phyloP scores from a whole-genome alignment of 148 eudicot species.

The Fagopyrum tataricum region DNA sequence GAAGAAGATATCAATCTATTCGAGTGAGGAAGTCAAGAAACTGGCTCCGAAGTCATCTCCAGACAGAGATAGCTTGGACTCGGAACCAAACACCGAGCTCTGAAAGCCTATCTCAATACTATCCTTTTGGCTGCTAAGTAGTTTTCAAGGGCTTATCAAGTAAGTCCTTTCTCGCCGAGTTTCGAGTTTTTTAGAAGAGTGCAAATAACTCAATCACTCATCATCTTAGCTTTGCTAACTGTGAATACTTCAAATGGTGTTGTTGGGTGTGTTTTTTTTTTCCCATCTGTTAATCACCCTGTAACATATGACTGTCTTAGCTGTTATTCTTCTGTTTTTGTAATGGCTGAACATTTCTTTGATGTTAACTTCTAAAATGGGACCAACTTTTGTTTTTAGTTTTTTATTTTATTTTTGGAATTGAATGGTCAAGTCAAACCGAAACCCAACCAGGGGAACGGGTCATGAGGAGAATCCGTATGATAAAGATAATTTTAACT shows the following conservation, averaged over 20 bases:
- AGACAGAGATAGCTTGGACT: constrained; percentile 3
- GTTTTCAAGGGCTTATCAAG: not conserved
- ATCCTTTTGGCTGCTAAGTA: not conserved
- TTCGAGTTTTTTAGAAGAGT: not conserved
- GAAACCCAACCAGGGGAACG: not conserved
- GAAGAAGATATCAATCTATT: constrained; percentile 56
- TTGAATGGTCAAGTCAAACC: not conserved
- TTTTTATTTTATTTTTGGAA: not conserved
- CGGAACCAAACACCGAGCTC: not conserved
- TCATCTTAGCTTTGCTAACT: not conserved
- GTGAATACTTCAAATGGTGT: not conserved
- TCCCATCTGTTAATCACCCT: not conserved
- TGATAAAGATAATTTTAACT: not conserved
- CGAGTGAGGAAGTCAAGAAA: constrained; percentile 73
- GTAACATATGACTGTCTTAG: not conserved
- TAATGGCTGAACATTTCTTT: not conserved
- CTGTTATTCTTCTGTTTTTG: not conserved
- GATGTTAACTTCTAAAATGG: not conserved
- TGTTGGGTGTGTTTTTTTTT: not conserved
- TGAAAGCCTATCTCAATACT: not conserved
- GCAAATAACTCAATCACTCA: not conserved
- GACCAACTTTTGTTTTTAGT: not conserved
- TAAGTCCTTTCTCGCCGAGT: not conserved
- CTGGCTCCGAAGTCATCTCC: not conserved
- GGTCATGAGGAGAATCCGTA: not conserved